These are phyloP conservation scores for Ascochyta fabae DNA, from an alignment of 2,329 filamentous ascomycete genomes.

Conservation along the genomic window DNA sequence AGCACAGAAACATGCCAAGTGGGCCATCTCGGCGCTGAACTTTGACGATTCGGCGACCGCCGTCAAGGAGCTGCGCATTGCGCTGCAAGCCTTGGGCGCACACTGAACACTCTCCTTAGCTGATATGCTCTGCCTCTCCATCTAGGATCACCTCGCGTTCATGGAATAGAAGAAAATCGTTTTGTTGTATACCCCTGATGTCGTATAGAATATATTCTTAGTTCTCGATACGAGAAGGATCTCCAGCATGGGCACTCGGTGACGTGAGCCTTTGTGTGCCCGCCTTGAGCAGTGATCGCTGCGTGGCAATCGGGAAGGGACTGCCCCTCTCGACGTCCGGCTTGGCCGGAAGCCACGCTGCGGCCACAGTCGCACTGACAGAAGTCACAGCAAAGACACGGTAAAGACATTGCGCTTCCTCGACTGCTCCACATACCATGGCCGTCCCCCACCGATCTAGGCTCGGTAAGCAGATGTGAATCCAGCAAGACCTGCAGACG, in stretches of 20 bases:
- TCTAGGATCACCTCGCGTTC: not conserved
- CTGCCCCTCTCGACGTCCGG: conserved; percentile 10
- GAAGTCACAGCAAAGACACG: conserved; percentile 14
- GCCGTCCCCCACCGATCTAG: conserved; percentile 8
- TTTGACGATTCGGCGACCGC: conserved; percentile 95
- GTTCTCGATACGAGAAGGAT: conserved; percentile 13
- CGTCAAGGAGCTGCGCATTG: conserved; percentile 79
- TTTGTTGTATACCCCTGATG: conserved; percentile 19
- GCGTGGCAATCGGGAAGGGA: conserved; percentile 3
- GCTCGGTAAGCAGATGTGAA: not conserved
- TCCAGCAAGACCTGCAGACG: conserved; percentile 15
- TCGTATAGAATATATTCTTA: conserved; percentile 21
- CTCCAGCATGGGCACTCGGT: conserved; percentile 13
- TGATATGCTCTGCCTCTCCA: not conserved
- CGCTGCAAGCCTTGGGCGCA: conserved; percentile 73
- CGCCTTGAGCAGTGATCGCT: conserved; percentile 14
- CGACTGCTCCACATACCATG: conserved; percentile 6
- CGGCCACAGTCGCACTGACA: conserved; percentile 14
- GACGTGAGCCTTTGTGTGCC: conserved; percentile 14
- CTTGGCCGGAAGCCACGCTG: conserved; percentile 1
- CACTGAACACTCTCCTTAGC: conserved; percentile 45
- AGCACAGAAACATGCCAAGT: conserved; percentile 95
- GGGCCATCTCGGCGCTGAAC: conserved; percentile 94
- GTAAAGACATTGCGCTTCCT: conserved; percentile 10
- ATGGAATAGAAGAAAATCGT: conserved; percentile 1